Evolutionary conservation across 768 basidiomycete species (phyloP), one percentile per base, ranked within the genome.

Genomic region (Trametes cingulata): DNA sequence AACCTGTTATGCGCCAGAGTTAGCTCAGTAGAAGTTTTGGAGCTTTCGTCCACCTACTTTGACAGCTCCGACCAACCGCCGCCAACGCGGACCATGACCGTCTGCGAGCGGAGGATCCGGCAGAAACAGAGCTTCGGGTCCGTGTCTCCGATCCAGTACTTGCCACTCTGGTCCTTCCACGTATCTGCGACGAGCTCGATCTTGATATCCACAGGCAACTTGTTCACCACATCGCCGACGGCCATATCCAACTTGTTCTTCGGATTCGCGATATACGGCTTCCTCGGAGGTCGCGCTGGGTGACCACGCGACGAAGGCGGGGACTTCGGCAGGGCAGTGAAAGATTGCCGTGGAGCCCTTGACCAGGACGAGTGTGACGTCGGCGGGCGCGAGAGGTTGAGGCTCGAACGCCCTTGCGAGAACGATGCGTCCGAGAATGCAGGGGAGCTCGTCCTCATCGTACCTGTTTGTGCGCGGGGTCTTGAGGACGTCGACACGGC

Each of bases 81-180:
- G 25, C 95, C 95, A 14, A 97, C 93, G 60, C 95, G 85, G 43
- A 98, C 95, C 95, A 97, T 97, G 63, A 96, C 94, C 0, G 91
- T 94, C 67, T 93, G 90, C 1, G 90, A 93, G 12, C 93, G 86
- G 25, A 96, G 75, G 46, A 96, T 96, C 25, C 95, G 84, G 72
- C 93, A 94, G 72, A 94, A 96, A 72, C 93, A 95, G 33, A 96
- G 77, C 72, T 87, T 93, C 6, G 93, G 85, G 52, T 95, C 92
- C 65, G 92, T 85, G 65, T 93, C 88, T 14, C 95, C 95, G 65
- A 96, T 97, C 94, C 93, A 96, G 69, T 95, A 95, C 69, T 95
- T 94, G 19, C 94, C 94, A 62, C 93, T 94, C 74, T 91, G 87
- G 70, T 95, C 94, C 71, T 87, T 86, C 93, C 93, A 96, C 7